Conservation (phyloP, 2,329 filamentous ascomycete species). For the Fonsecaea multimorphosa region DNA sequence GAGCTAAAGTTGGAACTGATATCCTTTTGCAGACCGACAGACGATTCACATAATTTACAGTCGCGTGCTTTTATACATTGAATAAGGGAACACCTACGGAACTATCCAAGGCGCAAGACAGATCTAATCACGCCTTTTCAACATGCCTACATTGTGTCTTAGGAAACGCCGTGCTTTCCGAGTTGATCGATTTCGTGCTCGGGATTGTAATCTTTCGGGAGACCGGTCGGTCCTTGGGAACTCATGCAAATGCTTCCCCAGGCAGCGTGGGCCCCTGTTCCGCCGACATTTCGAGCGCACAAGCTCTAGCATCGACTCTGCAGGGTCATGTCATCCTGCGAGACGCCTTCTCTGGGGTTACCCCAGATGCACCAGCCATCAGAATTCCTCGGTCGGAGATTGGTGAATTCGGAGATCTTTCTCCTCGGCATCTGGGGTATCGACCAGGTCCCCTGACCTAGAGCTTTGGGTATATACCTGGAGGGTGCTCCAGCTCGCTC, state of each 20-base stretch:
- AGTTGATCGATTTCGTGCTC: not conserved
- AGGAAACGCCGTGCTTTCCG: not conserved
- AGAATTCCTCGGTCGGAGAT: not conserved
- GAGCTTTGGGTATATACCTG: not conserved
- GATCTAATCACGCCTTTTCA: not conserved
- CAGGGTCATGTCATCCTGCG: not conserved
- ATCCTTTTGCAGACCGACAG: not conserved
- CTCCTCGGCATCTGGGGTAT: not conserved
- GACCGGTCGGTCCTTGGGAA: not conserved
- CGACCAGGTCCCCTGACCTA: not conserved
- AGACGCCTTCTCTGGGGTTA: not conserved
- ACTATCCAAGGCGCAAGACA: conserved; percentile 1
- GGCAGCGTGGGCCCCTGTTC: not conserved
- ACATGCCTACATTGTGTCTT: not conserved
- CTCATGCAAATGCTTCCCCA: not conserved
- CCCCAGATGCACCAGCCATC: not conserved
- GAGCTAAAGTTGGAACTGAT: not conserved
- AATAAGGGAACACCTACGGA: not conserved
- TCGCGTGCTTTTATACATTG: not conserved
- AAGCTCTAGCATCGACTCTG: too few species aligned
- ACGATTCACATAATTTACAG: not conserved
- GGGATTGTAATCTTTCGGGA: not conserved
- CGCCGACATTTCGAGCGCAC: not conserved
- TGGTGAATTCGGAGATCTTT: not conserved
- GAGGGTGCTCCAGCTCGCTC: not conserved